A percentile compares a stretch with the other conserved stretches of the same genome.
Conservation (phyloP, 2,329 filamentous ascomycete species). For the Fusarium sororula region DNA sequence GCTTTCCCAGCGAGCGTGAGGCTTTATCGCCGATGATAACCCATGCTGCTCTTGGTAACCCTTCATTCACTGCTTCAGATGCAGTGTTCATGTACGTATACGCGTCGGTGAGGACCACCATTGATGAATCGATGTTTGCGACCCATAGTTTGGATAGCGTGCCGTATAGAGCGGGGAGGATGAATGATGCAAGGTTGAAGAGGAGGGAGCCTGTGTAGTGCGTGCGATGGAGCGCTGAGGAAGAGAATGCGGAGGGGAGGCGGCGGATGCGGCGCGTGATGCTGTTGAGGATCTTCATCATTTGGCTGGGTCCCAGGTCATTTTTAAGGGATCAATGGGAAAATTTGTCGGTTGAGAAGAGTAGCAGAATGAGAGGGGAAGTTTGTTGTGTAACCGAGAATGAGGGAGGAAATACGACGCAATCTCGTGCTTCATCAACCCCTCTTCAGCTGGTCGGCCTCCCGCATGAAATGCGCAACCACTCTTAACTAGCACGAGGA, state of each 20-base stretch:
- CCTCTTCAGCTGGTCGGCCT: constrained; percentile 18
- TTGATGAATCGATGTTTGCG: constrained; percentile 69
- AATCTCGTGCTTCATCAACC: not conserved
- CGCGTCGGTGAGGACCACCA: constrained; percentile 51
- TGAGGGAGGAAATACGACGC: not conserved
- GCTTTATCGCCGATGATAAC: constrained; percentile 72
- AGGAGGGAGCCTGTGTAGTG: constrained; percentile 65
- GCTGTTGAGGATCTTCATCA: constrained; percentile 3
- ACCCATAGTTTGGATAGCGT: constrained; percentile 78
- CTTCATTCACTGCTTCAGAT: constrained; percentile 76
- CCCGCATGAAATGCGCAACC: not conserved
- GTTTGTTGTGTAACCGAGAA: not conserved
- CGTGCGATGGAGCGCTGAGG: constrained; percentile 26
- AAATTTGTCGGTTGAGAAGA: fast-evolving
- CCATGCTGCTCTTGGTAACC: constrained; percentile 74
- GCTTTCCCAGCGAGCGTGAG: constrained; percentile 58
- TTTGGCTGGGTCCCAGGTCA: fast-evolving
- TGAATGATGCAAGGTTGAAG: constrained; percentile 71
- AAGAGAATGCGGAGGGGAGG: not conserved
- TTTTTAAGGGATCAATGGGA: fast-evolving
- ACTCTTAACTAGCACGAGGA: not conserved
- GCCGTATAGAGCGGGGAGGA: constrained; percentile 72
- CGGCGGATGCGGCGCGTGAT: not conserved
- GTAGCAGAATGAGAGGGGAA: not conserved
- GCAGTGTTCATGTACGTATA: constrained; percentile 77